Conservation (phyloP, 495 filamentous ascomycete species). For the Penicillium pancosmium region DNA sequence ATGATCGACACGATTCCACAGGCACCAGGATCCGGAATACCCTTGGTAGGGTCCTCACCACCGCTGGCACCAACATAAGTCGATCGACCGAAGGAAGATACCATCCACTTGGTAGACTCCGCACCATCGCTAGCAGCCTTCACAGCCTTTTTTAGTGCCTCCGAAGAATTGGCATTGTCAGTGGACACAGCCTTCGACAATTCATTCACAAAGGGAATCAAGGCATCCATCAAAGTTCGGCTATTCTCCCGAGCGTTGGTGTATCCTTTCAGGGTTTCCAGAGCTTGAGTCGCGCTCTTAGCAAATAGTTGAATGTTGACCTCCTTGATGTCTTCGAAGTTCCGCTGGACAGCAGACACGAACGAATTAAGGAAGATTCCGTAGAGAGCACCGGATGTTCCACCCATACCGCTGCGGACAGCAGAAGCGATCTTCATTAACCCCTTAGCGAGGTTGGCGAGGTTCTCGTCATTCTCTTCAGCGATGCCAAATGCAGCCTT, state of each 20-base stretch:
- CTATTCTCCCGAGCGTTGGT: constrained; percentile 15
- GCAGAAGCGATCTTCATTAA: constrained; percentile 11
- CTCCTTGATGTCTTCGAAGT: constrained; percentile 5
- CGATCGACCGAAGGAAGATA: constrained; percentile 16
- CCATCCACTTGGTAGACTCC: constrained; percentile 15
- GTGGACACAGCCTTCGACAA: constrained; percentile 6
- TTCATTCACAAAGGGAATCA: constrained; percentile 18
- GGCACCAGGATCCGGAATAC: constrained; percentile 20
- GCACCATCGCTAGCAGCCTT: constrained; percentile 13
- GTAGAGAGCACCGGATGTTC: constrained; percentile 19
- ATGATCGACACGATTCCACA: constrained; percentile 14
- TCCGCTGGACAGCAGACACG: constrained; percentile 8
- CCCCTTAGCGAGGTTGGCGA: constrained; percentile 8
- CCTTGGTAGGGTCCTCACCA: constrained; percentile 14
- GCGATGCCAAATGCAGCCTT: constrained; percentile 8
- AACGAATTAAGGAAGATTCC: constrained; percentile 18
- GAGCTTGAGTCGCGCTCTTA: constrained; percentile 11
- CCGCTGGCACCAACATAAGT: constrained; percentile 20
- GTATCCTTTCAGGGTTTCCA: constrained; percentile 16
- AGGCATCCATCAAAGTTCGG: constrained; percentile 20
- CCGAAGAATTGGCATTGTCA: constrained; percentile 4
- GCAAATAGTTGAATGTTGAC: constrained; percentile 9
- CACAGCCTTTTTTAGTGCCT: constrained; percentile 9
- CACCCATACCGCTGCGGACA: constrained; percentile 16
- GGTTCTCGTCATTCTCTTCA: background rate